phyloP scores from a whole-genome alignment of 2,329 filamentous ascomycete species.

The Cadophora gregata region DNA sequence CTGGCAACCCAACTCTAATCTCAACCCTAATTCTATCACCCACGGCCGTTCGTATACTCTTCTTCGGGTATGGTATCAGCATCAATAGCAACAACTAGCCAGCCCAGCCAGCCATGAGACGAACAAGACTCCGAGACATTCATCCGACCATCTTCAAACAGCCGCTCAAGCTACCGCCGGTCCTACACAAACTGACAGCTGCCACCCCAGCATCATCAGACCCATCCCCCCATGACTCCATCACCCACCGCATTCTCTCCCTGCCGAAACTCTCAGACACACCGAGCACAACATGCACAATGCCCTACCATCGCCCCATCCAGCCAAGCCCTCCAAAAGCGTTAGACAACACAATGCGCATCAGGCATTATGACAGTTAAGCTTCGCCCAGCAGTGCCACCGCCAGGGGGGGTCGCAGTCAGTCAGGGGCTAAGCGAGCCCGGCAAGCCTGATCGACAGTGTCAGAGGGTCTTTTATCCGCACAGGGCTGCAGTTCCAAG shows the following conservation, averaged over 20 bases:
- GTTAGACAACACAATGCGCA: constrained; percentile 21
- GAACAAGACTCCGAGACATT: constrained; percentile 21
- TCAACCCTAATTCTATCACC: constrained; percentile 20
- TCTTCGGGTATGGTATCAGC: constrained; percentile 22
- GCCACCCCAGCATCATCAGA: constrained; percentile 15
- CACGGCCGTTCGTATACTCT: constrained; percentile 10
- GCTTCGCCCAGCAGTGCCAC: constrained; percentile 12
- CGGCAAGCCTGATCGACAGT: constrained; percentile 22
- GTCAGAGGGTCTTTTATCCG: constrained; percentile 18
- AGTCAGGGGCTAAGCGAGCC: constrained; percentile 17
- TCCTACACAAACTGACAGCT: constrained; percentile 8
- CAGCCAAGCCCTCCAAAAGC: constrained; percentile 11
- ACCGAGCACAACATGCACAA: constrained; percentile 9
- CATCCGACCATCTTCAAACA: constrained; percentile 25
- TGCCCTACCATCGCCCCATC: constrained; percentile 6
- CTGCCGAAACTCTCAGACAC: constrained; percentile 10
- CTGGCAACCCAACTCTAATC: constrained; percentile 13
- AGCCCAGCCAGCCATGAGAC: constrained; percentile 15
- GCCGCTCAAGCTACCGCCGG: constrained; percentile 1
- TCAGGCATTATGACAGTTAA: constrained; percentile 17
- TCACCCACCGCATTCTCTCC: neutral
- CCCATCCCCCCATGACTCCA: too few relatives aligned
- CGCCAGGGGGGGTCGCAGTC: constrained; percentile 18
- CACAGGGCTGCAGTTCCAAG: constrained; percentile 2
- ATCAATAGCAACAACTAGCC: constrained; percentile 1